A percentile compares a stretch with the other conserved stretches of the same genome.
phyloP scores from a whole-genome alignment of 2,329 filamentous ascomycete species.

The Sordariomycetes sp. region DNA sequence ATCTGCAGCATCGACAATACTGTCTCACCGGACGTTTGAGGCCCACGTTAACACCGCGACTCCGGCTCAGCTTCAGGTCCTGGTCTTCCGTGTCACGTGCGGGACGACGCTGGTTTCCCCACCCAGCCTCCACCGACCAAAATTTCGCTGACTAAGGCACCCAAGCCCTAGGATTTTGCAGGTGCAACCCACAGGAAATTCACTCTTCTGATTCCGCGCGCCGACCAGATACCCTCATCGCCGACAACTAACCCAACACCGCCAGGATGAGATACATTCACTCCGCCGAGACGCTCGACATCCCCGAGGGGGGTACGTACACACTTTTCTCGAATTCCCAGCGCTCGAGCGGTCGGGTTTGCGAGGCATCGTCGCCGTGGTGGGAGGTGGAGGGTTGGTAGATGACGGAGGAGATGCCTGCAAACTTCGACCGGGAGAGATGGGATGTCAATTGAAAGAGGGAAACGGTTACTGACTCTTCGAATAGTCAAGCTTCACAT shows the following conservation, averaged over 20 bases:
- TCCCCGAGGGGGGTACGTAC: slow-evolving; percentile 92
- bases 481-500: slow-evolving; percentile 88
- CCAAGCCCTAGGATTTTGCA: slow-evolving; percentile 34
- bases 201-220: slow-evolving; percentile 27
- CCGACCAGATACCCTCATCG: slow-evolving; percentile 26
- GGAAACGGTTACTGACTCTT: slow-evolving; percentile 3
- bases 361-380: neutral
- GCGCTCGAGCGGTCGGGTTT: neutral
- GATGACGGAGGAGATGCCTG: neutral
- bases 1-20: too few species aligned
- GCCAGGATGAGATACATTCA: slow-evolving; percentile 99
- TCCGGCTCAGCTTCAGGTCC: too few species aligned
- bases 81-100: too few species aligned
- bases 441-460: neutral
- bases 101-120: too few species aligned
- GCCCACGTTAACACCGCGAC: too few species aligned
- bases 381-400: neutral
- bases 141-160: too few species aligned
- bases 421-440: neutral
- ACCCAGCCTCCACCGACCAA: too few species aligned
- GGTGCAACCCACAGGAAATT: slow-evolving; percentile 34
- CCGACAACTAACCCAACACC: slow-evolving; percentile 37
- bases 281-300: slow-evolving; percentile 88
- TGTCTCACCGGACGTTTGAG: too few species aligned
- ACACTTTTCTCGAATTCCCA: slow-evolving; percentile 12